phyloP scores from a whole-genome alignment of 2,329 filamentous ascomycete genomes.

The Pestalotiopsis sp. region DNA sequence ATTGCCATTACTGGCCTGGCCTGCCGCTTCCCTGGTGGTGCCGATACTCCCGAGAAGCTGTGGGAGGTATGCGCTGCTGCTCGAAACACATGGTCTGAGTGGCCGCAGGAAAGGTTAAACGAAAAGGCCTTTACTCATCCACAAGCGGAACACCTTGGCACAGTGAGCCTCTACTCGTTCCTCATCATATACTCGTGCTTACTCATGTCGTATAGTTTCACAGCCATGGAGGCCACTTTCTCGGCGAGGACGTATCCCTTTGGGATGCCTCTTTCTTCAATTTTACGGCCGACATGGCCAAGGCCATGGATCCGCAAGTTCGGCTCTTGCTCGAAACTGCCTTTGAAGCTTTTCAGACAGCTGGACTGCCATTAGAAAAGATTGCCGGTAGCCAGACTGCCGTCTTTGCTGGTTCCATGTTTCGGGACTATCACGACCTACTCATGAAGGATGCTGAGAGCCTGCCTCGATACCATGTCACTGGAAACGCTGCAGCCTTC shows the following conservation, averaged over 20 bases:
- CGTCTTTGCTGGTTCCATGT: constrained; percentile 8
- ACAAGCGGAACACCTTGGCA: constrained; percentile 6
- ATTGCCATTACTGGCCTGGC: constrained; percentile 13
- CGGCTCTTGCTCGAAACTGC: constrained; percentile 6
- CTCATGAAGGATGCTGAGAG: constrained; percentile 9
- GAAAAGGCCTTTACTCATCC: constrained; percentile 2
- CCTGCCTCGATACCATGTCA: constrained; percentile 9
- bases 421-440: constrained; percentile 6
- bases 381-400: constrained; percentile 7
- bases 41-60: constrained; percentile 8
- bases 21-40: constrained; percentile 12
- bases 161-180: background rate
- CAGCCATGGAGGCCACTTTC: constrained; percentile 4
- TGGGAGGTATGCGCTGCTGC: constrained; percentile 10
- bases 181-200: background rate
- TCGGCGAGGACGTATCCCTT: background rate
- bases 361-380: constrained; percentile 7
- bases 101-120: constrained; percentile 1
- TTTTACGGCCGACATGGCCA: constrained; percentile 11
- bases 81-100: constrained; percentile 4
- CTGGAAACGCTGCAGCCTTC: constrained; percentile 8
- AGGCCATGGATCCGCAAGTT: constrained; percentile 10
- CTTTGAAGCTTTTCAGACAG: constrained; percentile 7
- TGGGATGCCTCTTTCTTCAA: constrained; percentile 13
- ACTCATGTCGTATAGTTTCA: background rate